phyloP scores from a whole-genome alignment of 2,329 filamentous ascomycete species.

The Alternaria sp. region DNA sequence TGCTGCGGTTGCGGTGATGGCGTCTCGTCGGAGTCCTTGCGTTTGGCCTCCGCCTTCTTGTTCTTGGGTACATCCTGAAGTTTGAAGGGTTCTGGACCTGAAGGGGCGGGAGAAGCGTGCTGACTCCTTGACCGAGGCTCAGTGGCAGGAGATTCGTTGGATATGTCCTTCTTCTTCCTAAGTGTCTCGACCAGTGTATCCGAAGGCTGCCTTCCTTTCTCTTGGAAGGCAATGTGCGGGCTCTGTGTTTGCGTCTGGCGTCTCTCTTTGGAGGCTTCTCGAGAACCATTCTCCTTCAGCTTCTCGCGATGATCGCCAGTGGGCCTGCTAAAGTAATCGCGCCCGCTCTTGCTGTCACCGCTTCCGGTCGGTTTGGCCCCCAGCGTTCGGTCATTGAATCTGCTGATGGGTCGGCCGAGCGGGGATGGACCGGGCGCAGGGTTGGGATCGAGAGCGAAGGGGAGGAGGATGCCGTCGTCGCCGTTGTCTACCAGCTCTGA shows the following conservation, averaged over 20 bases:
- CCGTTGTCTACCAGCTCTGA: conserved; percentile 70
- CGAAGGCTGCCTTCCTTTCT: conserved; percentile 73
- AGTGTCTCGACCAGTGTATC: conserved; percentile 65
- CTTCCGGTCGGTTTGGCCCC: conserved; percentile 21
- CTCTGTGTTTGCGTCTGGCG: conserved; percentile 58
- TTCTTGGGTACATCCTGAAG: conserved; percentile 80
- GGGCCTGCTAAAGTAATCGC: conserved; percentile 55
- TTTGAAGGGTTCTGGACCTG: conserved; percentile 64
- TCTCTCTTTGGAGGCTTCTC: conserved; percentile 54
- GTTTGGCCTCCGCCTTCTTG: conserved; percentile 57
- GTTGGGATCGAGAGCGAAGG: conserved; percentile 60
- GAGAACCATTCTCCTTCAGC: conserved; percentile 51
- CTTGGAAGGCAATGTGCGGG: conserved; percentile 91
- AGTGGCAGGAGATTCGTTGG: conserved; percentile 38
- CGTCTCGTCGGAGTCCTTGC: conserved; percentile 54
- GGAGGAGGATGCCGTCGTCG: conserved; percentile 60
- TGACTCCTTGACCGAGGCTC: conserved; percentile 59
- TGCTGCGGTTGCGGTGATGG: conserved; percentile 27
- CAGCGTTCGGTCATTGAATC: conserved; percentile 34
- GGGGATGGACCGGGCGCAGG: conserved; percentile 51
- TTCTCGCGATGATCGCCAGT: conserved; percentile 49
- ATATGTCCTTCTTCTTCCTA: conserved; percentile 52
- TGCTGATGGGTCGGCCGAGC: conserved; percentile 40
- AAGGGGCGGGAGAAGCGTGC: conserved; percentile 44
- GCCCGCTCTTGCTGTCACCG: conserved; percentile 36